These are phyloP conservation scores for Podospora tetraspora DNA, from an alignment of 495 filamentous ascomycete species.

Conservation along the genomic window DNA sequence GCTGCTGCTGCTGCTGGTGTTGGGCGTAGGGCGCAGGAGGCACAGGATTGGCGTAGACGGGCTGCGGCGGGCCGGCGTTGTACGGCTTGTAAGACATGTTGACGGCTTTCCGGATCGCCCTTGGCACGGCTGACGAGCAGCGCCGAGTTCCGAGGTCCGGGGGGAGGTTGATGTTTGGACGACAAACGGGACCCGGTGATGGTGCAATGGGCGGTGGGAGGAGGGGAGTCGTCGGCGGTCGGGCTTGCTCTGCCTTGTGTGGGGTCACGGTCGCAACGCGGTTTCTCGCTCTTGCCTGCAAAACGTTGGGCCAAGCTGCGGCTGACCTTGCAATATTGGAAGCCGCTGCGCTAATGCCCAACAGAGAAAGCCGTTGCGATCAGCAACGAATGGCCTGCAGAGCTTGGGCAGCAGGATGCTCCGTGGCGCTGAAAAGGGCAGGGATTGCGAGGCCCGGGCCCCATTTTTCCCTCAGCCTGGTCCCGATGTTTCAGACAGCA, in stretches of 20 bases:
- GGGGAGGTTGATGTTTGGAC: not conserved
- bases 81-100: not conserved
- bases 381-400: not conserved
- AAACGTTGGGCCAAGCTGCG: not conserved
- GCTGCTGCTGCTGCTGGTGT: slow-evolving; percentile 8
- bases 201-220: not conserved
- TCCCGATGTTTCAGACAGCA: not conserved
- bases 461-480: not conserved
- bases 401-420: not conserved
- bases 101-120: not conserved
- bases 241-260: too few relatives aligned
- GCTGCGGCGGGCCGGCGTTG: not conserved
- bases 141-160: not conserved
- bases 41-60: slow-evolving; percentile 4
- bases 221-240: not conserved
- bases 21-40: slow-evolving; percentile 1
- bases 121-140: not conserved
- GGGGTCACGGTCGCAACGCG: not conserved
- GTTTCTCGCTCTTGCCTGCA: not conserved
- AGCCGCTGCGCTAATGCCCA: not conserved
- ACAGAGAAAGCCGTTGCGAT: not conserved
- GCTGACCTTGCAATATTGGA: not conserved
- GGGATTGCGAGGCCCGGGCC: not conserved
- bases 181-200: too few relatives aligned
- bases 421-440: not conserved